Base-by-base conservation (phyloP, 208 protist genomes). In the Tritrichomonas musculus region DNA sequence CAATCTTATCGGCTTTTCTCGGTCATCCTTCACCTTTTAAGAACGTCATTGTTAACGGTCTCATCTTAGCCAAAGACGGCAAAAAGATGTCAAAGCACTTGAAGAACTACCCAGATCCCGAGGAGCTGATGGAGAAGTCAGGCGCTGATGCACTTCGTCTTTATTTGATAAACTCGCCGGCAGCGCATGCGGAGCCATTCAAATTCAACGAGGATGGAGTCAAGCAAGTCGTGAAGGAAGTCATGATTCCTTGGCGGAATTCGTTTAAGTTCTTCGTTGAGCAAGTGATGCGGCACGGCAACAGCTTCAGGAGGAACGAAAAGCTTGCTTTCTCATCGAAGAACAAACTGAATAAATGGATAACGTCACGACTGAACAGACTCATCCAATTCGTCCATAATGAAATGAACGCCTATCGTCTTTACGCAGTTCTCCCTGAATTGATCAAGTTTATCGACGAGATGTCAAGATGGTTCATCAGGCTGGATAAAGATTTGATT, bases 81-180 rank as follows among this genome's bases (percentile, higher is more conserved):
- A 98, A 98, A 94, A 99, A 99, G 96, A 99, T 99, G 99, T 98
- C 96, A 94, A 99, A 99, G 96, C 95, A 97, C 8, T 94, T 99
- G 39, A 99, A 99, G 95, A 99, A 99, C 96, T 99, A 99, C 95
- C 98, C 98, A 11, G 98, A 99, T 93, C 98, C 99, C 80, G 95
- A 94, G 44, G n/a, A 96, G 30, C 96, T 99, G 5, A 96, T 99
- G 75, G 94, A 99, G 92, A 82, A 95, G 3, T 97, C 98, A 95
- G 99, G 99, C 92, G 92, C 92, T 88, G 94, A 94, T 94, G 69
- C 92, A 22, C 20, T 94, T 13, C 72, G 95, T 73, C 97, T 99
- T 94, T 99, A 99, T 94, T 97, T 99, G 72, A 99, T 99, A 95
- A 99, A 99, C 94, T 99, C 98, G 25, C 99, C 99, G 49, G 99